Base-by-base conservation (phyloP, 2,329 filamentous ascomycete species). In the Arthrobotrys entomopaga region DNA sequence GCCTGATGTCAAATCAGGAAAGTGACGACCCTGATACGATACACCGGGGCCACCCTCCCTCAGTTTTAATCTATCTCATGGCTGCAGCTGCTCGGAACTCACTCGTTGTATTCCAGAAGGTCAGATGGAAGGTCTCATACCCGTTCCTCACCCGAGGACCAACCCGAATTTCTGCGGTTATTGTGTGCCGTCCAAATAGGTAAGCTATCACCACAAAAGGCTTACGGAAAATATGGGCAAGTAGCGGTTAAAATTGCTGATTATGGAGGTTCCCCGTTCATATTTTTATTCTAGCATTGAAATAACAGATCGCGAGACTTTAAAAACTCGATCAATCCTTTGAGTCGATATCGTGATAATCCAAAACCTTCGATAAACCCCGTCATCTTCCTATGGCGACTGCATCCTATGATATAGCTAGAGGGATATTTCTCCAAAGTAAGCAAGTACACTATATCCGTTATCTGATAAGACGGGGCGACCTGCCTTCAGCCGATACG, bases 31-130 rank as follows among this genome's bases (percentile, higher is more conserved):
- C 34, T 34, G 40, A 65, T 73, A 60, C 49, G 61, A 65, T 56
- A 10, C 19, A 34, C 15, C 50, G 46, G 53, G 53, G 20, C 48
- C 48, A 10, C 19, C 8, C 46, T 22, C n/a, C 46, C 43, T 48
- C 43, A 10, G 13, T 16, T 5, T 50, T 13, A 38, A 58, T 56
- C 54, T 15, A 56, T 73, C 46, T 73, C 49, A 60, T 52, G 61
- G n/a, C n/a, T n/a, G n/a, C n/a, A n/a, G n/a, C n/a, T n/a, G n/a
- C n/a, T n/a, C n/a, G n/a, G n/a, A n/a, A n/a, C n/a, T n/a, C n/a
- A n/a, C n/a, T n/a, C n/a, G n/a, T n/a, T n/a, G n/a, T 67, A 59
- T 74, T 74, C 70, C 70, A 74, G 70, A 74, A 74, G 56, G 43
- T 34, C 58, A 50, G 58, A 66, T 63, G 48, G 70, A 66, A 74